Base-by-base conservation (phyloP, 768 basidiomycete genomes). In the Termitomyces titanicus region DNA sequence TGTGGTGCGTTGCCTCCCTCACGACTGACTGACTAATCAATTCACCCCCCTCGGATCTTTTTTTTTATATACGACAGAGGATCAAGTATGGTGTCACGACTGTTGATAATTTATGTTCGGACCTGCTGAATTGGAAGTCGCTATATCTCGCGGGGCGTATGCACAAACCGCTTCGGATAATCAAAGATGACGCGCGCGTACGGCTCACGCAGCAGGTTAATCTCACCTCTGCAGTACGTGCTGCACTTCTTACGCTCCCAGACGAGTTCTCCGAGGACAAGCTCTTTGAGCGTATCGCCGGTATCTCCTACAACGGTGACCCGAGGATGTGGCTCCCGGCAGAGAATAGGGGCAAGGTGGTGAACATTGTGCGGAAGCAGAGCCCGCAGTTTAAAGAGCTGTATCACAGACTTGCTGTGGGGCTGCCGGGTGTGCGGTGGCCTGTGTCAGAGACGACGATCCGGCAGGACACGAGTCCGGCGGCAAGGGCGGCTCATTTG, bases 61-160 rank as follows among this genome's bases (percentile, higher is more conserved):
- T 22, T 51, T 46, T 31, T 22, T 55, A 10, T n/a, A n/a, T n/a
- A n/a, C n/a, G n/a, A n/a, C 64, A 97, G 92, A 88, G 78, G 50
- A 92, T 98, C 73, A 99, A 99, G 74, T 99, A 99, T 68, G 97
- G 97, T 13, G 86, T 97, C 25, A 95, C 95, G 33, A 93, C 93
- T 0, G 82, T 96, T 9, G 92, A 95, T 64, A 87, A 85, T 56
- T 81, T 99, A 27, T 94, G 91, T 62, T 81, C 86, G 0, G 97
- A 99, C 66, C 76, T 98, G 25, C 79, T 95, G 51, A 90, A 93
- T 65, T 99, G 97, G 97, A 81, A 86, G 40, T 82, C 93, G 22
- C 80, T 98, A 3, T 99, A 99, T 70, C 84, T 96, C 38, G 90
- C 94, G 0, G 97, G 97, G 0, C 82, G 97, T 33, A 93, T 98